Evolutionary conservation across 2,329 filamentous ascomycete species (phyloP).

Genomic region (Talaromyces funiculosus): DNA sequence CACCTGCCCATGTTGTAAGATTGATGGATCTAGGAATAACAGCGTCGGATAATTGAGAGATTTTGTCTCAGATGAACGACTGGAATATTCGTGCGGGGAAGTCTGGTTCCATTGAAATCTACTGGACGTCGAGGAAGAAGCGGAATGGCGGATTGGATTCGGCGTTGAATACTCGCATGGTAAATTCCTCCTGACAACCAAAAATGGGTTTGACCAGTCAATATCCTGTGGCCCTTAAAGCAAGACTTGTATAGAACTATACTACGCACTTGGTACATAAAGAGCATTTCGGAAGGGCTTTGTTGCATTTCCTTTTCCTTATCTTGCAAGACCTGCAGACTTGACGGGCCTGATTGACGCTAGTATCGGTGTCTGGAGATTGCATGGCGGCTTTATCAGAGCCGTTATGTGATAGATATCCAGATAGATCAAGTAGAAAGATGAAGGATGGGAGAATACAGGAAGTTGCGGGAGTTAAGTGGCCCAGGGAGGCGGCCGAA

Average conservation of each 20-base stretch:
- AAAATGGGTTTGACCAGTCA: neutral
- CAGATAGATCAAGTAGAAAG: neutral
- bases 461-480: neutral
- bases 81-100: neutral
- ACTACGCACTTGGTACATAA: slow-evolving; percentile 11
- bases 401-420: neutral
- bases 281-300: slow-evolving; percentile 13
- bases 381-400: neutral
- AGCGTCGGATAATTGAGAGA: neutral
- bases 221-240: neutral
- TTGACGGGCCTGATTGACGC: neutral
- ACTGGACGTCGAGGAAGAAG: neutral
- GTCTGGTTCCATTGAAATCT: neutral
- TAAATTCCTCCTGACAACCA: neutral
- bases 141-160: neutral
- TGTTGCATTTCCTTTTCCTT: slow-evolving; percentile 17
- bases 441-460: neutral
- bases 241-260: neutral
- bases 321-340: slow-evolving; percentile 8
- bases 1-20: neutral
- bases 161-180: slow-evolving; percentile 5
- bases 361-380: neutral
- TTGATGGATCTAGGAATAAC: slow-evolving; percentile 1
- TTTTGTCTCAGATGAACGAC: neutral
- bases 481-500: neutral